Conservation (phyloP, 2,329 filamentous ascomycete species). For the Colletotrichum cordylinicola region DNA sequence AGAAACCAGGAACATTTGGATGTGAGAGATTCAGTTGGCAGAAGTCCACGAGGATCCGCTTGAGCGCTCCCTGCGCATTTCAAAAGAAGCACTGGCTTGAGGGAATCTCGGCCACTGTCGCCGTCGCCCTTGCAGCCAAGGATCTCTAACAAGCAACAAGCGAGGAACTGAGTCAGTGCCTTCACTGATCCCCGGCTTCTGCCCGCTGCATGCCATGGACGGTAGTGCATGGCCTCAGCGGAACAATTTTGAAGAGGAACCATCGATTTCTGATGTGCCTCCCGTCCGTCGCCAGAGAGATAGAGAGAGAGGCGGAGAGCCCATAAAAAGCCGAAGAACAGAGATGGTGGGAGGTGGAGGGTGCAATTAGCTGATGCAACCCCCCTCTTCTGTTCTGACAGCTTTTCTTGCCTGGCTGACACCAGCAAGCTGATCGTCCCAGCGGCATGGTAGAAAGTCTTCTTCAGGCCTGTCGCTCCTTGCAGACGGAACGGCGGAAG, state of each 20-base stretch:
- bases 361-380: conserved; percentile 3
- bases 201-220: neutral
- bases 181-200: neutral
- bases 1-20: neutral
- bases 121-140: neutral
- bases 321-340: neutral
- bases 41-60: neutral
- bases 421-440: neutral
- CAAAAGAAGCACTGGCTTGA: neutral
- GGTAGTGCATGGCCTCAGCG: neutral
- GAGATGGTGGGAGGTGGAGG: neutral
- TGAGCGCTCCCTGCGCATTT: neutral
- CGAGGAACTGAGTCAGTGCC: neutral
- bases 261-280: neutral
- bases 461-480: conserved; percentile 3
- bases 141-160: neutral
- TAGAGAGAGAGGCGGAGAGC: neutral
- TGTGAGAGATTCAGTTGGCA: conserved; percentile 5
- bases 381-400: neutral
- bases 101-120: neutral
- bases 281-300: neutral
- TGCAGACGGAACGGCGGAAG: conserved; percentile 22
- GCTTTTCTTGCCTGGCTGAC: neutral
- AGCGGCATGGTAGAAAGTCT: conserved; percentile 12
- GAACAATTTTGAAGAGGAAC: neutral